phyloP scores from a whole-genome alignment of 116 monocot genomes.

The Cymodocea nodosa region DNA sequence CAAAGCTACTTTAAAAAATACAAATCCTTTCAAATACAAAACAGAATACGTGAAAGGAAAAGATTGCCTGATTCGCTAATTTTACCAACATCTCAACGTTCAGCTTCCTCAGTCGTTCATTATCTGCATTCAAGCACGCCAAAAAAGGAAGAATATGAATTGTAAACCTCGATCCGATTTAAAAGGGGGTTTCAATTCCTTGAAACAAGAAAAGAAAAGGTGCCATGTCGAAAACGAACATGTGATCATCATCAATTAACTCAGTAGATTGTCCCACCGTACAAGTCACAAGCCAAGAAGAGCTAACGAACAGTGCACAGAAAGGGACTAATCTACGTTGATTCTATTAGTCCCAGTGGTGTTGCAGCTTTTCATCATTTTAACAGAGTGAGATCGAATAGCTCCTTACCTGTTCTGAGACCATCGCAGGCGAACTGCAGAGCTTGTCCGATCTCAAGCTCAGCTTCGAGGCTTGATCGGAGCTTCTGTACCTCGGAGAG shows the following conservation, averaged over 20 bases:
- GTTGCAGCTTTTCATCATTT: not conserved
- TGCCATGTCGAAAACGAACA: not conserved
- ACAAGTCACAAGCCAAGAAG: not conserved
- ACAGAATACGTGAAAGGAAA: not conserved
- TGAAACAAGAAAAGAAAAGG: not conserved
- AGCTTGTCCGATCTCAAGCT: slow-evolving; percentile 29
- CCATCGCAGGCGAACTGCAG: slow-evolving; percentile 27
- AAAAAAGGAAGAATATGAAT: not conserved
- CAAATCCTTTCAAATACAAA: too few relatives aligned
- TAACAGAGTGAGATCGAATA: not conserved
- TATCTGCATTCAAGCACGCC: slow-evolving; percentile 7
- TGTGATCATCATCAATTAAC: too few relatives aligned
- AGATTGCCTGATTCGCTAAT: slow-evolving; percentile 7
- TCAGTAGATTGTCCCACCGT: not conserved
- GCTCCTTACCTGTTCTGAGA: slow-evolving; percentile 34
- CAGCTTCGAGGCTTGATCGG: slow-evolving; percentile 18
- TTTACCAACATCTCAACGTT: slow-evolving; percentile 11
- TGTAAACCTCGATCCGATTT: not conserved
- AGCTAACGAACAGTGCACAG: not conserved
- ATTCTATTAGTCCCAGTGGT: not conserved
- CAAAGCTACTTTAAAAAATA: too few relatives aligned
- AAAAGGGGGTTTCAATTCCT: not conserved
- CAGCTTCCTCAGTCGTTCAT: slow-evolving; percentile 16
- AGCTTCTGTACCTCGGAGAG: slow-evolving; percentile 31
- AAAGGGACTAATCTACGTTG: not conserved